Evolutionary conservation across 2,329 filamentous ascomycete genomes (phyloP), one percentile per base, ranked within the genome.

Genomic region (Trichoderma koningii): DNA sequence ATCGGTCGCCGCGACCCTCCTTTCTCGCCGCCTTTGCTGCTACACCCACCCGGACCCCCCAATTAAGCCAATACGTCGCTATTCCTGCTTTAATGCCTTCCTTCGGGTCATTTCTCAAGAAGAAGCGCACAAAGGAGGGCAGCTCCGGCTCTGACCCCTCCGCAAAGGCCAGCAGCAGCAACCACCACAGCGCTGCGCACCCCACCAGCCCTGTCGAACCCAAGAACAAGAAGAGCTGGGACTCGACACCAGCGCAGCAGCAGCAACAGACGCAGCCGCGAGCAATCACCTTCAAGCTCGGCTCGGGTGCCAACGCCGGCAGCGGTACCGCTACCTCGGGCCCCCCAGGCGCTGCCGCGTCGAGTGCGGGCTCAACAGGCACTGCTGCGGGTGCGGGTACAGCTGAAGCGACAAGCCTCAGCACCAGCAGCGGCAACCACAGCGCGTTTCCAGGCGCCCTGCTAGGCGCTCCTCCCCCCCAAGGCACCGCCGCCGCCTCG

Each of bases 41-140:
- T 7, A 17, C n/a, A 52, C 30, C 50, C 26, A 60, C 17, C 19
- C 61, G 45, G 44, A 30, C 30, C 28, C 53, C 55, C 55, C 48
- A 59, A 53, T 26, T 64, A 64, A 55, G 55, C 34, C 52, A 30
- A 55, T 44, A 47, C 56, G 42, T 34, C n/a, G 17, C 14, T 21
- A 0, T 52, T 52, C 50, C 19, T 63, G 64, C 68, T 77, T 74
- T 74, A 75, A 98, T 99, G 95, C 95, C 93, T 88, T 91, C 87
- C 79, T 87, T 97, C 83, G 92, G 92, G 83, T 91, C 92, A 79
- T 93, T 97, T 77, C 87, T 98, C 77, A 97, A 97, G 87, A 98
- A 97, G 87, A 97, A 96, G 86, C 89, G 93, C 87, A 96, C 93
- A 81, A 96, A 93, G 87, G 93, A 97, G 83, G 90, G 88, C 76